These are phyloP conservation scores for Sphagnum fallax DNA, from an alignment of 228 moss, liverwort and hornwort genomes.

Conservation along the genomic window DNA sequence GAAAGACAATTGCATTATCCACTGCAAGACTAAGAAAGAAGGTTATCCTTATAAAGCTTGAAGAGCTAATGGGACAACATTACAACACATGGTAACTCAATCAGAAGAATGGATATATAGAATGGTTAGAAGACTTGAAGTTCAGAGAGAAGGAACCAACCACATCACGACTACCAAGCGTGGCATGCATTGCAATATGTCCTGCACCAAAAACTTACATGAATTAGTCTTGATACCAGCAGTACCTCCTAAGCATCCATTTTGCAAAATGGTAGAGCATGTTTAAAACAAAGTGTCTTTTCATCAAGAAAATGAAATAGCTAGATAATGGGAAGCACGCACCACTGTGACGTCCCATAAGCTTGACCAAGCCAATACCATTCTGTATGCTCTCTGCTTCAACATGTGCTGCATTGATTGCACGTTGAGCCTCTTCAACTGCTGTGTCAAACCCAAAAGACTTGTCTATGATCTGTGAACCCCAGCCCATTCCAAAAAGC, in stretches of 20 bases:
- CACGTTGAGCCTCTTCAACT: conserved; percentile 94
- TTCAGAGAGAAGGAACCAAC: conserved; percentile 21
- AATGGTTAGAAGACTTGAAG: too few relatives aligned
- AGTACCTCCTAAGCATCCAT: too few relatives aligned
- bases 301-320: too few relatives aligned
- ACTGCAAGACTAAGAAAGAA: too few relatives aligned
- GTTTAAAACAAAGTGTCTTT: too few relatives aligned
- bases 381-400: conserved; percentile 90
- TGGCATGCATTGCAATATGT: conserved; percentile 97
- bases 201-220: conserved; percentile 31
- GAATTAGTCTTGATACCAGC: too few relatives aligned
- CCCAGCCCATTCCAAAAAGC: background rate
- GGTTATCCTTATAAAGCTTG: too few relatives aligned
- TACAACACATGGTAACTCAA: too few relatives aligned
- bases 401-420: conserved; percentile 92
- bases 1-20: too few relatives aligned
- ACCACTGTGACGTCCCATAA: conserved; percentile 99
- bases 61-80: too few relatives aligned
- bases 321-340: conserved; percentile 2
- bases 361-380: conserved; percentile 88
- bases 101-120: too few relatives aligned
- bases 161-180: conserved; percentile 98
- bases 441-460: conserved; percentile 96
- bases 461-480: conserved; percentile 76
- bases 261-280: too few relatives aligned